phyloP scores from a whole-genome alignment of 139 green algal genomes.

The Ettlia oleoabundans region DNA sequence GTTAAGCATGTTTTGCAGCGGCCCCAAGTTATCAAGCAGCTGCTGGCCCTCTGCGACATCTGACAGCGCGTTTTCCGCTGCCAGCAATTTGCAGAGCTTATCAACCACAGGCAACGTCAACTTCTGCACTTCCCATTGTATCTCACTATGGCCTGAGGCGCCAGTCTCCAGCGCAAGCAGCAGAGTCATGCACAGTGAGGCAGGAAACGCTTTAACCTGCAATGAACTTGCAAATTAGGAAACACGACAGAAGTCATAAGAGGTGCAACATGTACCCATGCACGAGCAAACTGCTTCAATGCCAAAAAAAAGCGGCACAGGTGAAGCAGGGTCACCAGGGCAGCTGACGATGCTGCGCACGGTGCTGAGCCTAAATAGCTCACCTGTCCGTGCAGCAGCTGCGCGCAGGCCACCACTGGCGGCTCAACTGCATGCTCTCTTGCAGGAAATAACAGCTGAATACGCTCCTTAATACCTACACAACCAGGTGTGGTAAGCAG shows the following conservation, averaged over 20 bases:
- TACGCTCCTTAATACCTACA: not conserved
- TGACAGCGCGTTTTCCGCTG: no score
- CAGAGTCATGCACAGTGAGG: not conserved
- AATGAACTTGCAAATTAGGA: not conserved
- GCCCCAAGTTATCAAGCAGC: not conserved
- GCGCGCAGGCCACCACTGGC: not conserved
- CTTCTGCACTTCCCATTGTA: not conserved
- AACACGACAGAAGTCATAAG: not conserved
- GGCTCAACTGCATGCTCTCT: conserved; percentile 11
- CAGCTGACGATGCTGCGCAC: no score
- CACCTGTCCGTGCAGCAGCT: not conserved
- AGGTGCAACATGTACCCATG: no score
- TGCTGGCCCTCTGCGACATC: not conserved
- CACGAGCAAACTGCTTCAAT: no score
- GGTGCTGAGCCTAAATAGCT: no score
- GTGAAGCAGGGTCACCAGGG: no score
- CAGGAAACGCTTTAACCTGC: not conserved
- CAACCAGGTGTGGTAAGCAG: no score
- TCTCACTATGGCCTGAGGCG: not conserved
- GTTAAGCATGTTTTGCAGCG: conserved; percentile 6
- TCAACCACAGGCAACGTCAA: not conserved
- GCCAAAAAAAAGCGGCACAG: no score
- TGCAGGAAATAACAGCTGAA: conserved; percentile 3
- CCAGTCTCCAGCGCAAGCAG: not conserved
- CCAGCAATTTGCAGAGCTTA: not conserved